Percentiles rank a stretch among this genome's conserved stretches.
These are phyloP conservation scores for Chaetomium olivaceum DNA, from an alignment of 2,329 filamentous ascomycete species.

Conservation along the genomic window DNA sequence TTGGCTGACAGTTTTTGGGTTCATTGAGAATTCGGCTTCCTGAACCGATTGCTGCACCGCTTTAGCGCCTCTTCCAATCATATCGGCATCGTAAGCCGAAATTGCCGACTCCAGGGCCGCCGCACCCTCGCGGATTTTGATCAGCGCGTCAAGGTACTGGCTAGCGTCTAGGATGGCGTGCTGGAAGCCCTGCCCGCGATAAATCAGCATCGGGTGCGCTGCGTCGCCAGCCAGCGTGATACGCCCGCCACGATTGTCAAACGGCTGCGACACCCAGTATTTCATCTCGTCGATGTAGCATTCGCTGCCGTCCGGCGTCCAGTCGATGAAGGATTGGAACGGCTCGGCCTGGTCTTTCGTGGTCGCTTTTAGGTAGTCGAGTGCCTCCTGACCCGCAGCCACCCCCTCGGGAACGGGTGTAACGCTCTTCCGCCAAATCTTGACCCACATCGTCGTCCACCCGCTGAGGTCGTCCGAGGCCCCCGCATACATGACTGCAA, in stretches of 20 bases:
- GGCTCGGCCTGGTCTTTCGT: conserved; percentile 35
- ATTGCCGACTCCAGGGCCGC: conserved; percentile 30
- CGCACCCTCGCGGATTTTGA: conserved; percentile 28
- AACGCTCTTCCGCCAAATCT: conserved; percentile 36
- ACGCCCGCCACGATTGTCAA: conserved; percentile 37
- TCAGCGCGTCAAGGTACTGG: conserved; percentile 41
- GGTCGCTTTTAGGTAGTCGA: conserved; percentile 36
- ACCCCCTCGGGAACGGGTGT: conserved; percentile 29
- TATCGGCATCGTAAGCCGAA: conserved; percentile 37
- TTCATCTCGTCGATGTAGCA: conserved; percentile 42
- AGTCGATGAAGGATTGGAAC: conserved; percentile 40
- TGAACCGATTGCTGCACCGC: conserved; percentile 40
- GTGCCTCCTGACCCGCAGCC: conserved; percentile 41
- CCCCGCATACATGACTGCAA: conserved; percentile 31
- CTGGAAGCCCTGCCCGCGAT: conserved; percentile 49
- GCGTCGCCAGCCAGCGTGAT: conserved; percentile 45
- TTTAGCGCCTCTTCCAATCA: conserved; percentile 38
- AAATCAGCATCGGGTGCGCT: conserved; percentile 48
- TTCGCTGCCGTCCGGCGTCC: conserved; percentile 38
- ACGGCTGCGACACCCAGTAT: conserved; percentile 40
- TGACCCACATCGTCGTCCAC: conserved; percentile 42
- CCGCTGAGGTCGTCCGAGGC: conserved; percentile 32
- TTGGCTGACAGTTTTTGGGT: conserved; percentile 34
- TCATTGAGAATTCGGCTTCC: conserved; percentile 38
- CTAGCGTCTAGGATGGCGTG: conserved; percentile 45